Conservation (phyloP, 1,284 basidiomycete genomes). For the Pyrrhoderma noxium region DNA sequence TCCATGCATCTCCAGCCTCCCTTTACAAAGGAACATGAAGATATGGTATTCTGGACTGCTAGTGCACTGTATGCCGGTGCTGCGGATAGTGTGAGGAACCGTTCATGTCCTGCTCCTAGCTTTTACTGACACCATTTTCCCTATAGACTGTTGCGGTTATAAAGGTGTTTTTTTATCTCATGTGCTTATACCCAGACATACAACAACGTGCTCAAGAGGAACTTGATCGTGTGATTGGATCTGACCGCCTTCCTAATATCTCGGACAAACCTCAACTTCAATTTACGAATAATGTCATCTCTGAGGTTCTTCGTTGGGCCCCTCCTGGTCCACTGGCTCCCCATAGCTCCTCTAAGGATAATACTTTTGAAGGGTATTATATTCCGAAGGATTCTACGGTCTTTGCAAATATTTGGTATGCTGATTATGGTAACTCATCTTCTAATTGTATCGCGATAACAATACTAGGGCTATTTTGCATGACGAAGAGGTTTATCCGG, state of each 20-base stretch:
- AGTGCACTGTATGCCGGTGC: constrained; percentile 39
- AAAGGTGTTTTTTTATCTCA: constrained; percentile 11
- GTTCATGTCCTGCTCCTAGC: not conserved
- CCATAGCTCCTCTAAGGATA: not conserved
- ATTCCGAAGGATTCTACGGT: constrained; percentile 23
- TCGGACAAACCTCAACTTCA: constrained; percentile 9
- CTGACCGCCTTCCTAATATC: constrained; percentile 21
- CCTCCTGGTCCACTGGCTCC: constrained; percentile 3
- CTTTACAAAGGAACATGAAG: constrained; percentile 25
- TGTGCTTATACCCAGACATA: constrained; percentile 7
- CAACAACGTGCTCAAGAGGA: constrained; percentile 9
- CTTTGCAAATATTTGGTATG: constrained; percentile 27
- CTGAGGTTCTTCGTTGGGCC: constrained; percentile 10
- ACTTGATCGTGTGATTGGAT: constrained; percentile 9
- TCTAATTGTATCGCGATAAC: not conserved
- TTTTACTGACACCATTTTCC: not conserved
- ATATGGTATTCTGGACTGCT: constrained; percentile 38
- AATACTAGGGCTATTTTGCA: constrained; percentile 22
- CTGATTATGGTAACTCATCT: not conserved
- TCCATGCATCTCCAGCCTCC: constrained; percentile 5
- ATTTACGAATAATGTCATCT: constrained; percentile 8
- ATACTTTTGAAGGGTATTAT: constrained; percentile 9
- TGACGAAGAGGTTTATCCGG: constrained; percentile 20
- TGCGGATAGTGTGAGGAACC: constrained; percentile 32
- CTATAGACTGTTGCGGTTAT: constrained; percentile 1